Percentiles rank a stretch among this genome's conserved stretches.
phyloP scores from a whole-genome alignment of 192 early-diverging fungal species.

The Allomyces javanicus region DNA sequence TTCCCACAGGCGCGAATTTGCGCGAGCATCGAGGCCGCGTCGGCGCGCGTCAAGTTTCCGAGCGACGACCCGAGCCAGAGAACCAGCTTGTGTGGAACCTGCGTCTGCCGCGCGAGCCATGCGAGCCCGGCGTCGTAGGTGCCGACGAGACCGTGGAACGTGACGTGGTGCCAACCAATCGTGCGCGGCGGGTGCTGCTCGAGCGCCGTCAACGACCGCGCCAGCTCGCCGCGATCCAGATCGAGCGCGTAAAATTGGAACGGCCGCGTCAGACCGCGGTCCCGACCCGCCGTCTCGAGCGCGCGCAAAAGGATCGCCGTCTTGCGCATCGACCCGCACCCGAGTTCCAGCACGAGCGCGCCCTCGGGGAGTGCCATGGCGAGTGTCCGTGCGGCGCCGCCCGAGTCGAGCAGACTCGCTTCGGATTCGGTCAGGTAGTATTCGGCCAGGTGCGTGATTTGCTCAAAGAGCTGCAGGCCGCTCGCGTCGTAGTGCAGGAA shows the following conservation, averaged over 20 bases:
- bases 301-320: slow-evolving; percentile 60
- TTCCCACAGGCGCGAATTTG: slow-evolving; percentile 35
- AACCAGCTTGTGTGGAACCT: slow-evolving; percentile 41
- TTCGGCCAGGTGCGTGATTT: slow-evolving; percentile 66
- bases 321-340: slow-evolving; percentile 76
- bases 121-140: slow-evolving; percentile 70
- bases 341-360: slow-evolving; percentile 66
- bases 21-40: slow-evolving; percentile 46
- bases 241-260: slow-evolving; percentile 79
- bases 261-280: background rate
- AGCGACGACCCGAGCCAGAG: slow-evolving; percentile 85
- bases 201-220: slow-evolving; percentile 43
- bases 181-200: slow-evolving; percentile 10
- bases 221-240: slow-evolving; percentile 58
- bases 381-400: slow-evolving; percentile 33
- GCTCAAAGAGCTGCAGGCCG: slow-evolving; percentile 74
- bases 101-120: slow-evolving; percentile 29
- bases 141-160: slow-evolving; percentile 60
- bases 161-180: slow-evolving; percentile 44
- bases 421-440: slow-evolving; percentile 81
- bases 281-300: slow-evolving; percentile 35
- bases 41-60: slow-evolving; percentile 47
- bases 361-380: slow-evolving; percentile 38
- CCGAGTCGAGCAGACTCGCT: slow-evolving; percentile 46
- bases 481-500: slow-evolving; percentile 66